A percentile compares a stretch with the other conserved stretches of the same genome.
Evolutionary conservation across 2,329 filamentous ascomycete genomes (phyloP).

Genomic region (Thyridium curvatum): DNA sequence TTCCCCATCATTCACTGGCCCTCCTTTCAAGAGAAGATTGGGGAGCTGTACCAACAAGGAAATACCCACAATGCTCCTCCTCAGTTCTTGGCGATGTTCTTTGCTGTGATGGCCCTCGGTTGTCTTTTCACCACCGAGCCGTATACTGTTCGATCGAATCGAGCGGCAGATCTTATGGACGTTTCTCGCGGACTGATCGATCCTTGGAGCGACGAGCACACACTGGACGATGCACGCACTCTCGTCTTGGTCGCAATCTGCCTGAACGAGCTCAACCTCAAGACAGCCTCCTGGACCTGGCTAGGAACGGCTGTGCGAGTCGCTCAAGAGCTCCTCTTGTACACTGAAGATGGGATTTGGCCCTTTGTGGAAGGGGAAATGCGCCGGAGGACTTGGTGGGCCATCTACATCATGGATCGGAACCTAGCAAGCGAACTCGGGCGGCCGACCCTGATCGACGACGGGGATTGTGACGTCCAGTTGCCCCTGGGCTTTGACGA

Average conservation of each 20-base stretch:
- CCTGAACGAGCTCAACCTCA: slow-evolving; percentile 79
- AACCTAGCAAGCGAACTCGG: slow-evolving; percentile 74
- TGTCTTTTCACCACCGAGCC: slow-evolving; percentile 62
- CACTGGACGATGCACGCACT: slow-evolving; percentile 67
- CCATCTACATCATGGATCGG: slow-evolving; percentile 83
- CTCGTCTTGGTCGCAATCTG: slow-evolving; percentile 71
- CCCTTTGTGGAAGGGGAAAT: slow-evolving; percentile 76
- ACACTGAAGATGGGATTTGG: slow-evolving; percentile 68
- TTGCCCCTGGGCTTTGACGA: slow-evolving; percentile 79
- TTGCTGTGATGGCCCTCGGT: slow-evolving; percentile 74
- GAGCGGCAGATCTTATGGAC: slow-evolving; percentile 62
- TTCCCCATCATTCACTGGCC: slow-evolving; percentile 88
- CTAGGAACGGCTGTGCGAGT: slow-evolving; percentile 72
- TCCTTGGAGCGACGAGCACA: slow-evolving; percentile 74
- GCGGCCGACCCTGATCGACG: slow-evolving; percentile 75
- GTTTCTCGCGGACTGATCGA: slow-evolving; percentile 65
- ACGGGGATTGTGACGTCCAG: slow-evolving; percentile 79
- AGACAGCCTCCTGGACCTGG: slow-evolving; percentile 81
- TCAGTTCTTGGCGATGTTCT: slow-evolving; percentile 75
- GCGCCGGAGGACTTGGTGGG: slow-evolving; percentile 88
- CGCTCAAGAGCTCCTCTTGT: slow-evolving; percentile 77
- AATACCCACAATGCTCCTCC: slow-evolving; percentile 29
- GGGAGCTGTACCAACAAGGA: slow-evolving; percentile 56
- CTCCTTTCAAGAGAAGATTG: slow-evolving; percentile 69
- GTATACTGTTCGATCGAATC: slow-evolving; percentile 44